These are phyloP conservation scores for Primulina tabacum DNA, from an alignment of 257 asterid species.

Conservation along the genomic window DNA sequence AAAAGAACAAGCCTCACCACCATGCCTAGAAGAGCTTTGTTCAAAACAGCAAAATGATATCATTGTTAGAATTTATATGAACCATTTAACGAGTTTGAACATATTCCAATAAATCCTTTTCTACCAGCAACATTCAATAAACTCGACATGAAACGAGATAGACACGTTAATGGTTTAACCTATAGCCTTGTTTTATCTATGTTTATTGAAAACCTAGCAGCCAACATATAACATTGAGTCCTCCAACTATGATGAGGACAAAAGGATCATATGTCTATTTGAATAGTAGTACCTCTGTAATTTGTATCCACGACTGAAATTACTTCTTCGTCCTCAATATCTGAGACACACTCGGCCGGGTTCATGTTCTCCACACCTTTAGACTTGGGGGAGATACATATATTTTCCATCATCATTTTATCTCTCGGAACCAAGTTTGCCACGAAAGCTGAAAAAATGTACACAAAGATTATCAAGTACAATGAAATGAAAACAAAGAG, in stretches of 20 bases:
- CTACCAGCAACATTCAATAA: too few relatives aligned
- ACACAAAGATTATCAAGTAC: not conserved
- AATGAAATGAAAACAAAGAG: not conserved
- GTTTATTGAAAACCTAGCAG: too few relatives aligned
- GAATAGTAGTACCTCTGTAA: slow-evolving; percentile 20
- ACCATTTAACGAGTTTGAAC: too few relatives aligned
- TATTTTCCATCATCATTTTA: slow-evolving; percentile 28
- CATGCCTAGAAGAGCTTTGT: too few relatives aligned
- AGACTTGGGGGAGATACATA: slow-evolving; percentile 41
- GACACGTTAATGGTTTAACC: not conserved
- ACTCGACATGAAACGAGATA: too few relatives aligned
- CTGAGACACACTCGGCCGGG: slow-evolving; percentile 32
- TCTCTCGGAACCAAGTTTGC: slow-evolving; percentile 31
- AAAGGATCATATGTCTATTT: not conserved
- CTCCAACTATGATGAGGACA: too few relatives aligned
- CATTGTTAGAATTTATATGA: too few relatives aligned
- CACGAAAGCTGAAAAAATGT: slow-evolving; percentile 42
- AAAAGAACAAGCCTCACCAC: too few relatives aligned
- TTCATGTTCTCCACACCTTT: slow-evolving; percentile 33
- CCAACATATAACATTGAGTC: too few relatives aligned
- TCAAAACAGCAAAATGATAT: too few relatives aligned
- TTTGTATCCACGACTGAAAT: slow-evolving; percentile 16
- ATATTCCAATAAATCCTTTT: too few relatives aligned
- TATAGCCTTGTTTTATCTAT: too few relatives aligned
- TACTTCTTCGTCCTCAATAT: slow-evolving; percentile 28